Evolutionary conservation across 495 filamentous ascomycete genomes (phyloP).

Genomic region (Podospora sp.): DNA sequence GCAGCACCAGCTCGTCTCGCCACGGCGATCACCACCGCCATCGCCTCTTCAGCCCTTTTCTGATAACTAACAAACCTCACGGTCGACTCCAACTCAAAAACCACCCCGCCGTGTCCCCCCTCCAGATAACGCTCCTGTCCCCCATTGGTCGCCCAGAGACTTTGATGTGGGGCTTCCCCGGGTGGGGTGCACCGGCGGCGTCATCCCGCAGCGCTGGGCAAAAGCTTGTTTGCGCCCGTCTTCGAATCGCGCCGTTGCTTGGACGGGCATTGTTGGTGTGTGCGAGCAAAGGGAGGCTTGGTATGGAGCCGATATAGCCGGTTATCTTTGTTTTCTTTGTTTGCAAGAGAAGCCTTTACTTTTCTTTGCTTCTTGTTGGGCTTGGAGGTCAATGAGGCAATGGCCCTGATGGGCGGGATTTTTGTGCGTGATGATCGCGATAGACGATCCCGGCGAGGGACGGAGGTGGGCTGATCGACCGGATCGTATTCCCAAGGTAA

Average conservation of each 20-base stretch:
- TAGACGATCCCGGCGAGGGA: background rate
- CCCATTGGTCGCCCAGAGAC: background rate
- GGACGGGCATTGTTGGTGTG: background rate
- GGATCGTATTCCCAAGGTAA: background rate
- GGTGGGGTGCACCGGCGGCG: background rate
- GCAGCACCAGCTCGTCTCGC: no score
- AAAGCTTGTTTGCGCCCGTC: background rate
- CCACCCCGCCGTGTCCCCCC: background rate
- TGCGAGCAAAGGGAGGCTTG: background rate
- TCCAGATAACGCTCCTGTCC: background rate
- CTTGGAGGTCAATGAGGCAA: background rate
- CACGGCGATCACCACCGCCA: background rate
- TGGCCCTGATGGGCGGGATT: background rate
- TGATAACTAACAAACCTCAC: background rate
- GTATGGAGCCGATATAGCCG: background rate
- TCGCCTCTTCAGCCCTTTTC: background rate
- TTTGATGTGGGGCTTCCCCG: background rate
- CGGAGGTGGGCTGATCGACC: background rate
- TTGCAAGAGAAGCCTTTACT: background rate
- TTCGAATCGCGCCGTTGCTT: background rate
- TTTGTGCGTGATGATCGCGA: background rate
- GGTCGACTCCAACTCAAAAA: background rate
- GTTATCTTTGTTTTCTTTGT: background rate
- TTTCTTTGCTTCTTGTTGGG: background rate
- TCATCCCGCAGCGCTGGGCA: conserved; percentile 13